Evolutionary conservation across 345 rosid species (phyloP), one percentile per base, ranked within the genome.

Genomic region (Acer campestre): DNA sequence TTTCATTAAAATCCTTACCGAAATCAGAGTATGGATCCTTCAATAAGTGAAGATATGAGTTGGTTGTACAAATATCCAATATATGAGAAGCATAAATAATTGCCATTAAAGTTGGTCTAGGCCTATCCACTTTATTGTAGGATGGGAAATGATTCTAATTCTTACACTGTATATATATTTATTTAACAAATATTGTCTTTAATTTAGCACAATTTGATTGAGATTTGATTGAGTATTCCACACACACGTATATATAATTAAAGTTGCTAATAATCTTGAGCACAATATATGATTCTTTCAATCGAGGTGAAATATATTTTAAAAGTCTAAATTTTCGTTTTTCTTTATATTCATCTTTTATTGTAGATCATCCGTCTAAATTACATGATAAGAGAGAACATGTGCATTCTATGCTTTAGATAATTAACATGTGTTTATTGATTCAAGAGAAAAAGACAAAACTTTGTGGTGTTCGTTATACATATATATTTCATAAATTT

Each of bases 61-160:
- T 25, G 58, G 31, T 44, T 16, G 42, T 16, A 73, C 35, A 14
- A 61, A 61, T 73, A 17, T 31, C 61, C 73, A 16, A 51, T 51
- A 27, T 53, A 8, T 27, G 2, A 25, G 27, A 61, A 58, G 56
- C 68, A 25, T 44, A 61, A 73, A 44, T 44, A 61, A 61, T 73
- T 73, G 70, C 25, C 27, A 48, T 29, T 49, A 29, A 74, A 74
- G 61, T 27, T 44, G 61, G 20, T 62, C 49, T 63, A 74, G 61
- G 20, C 70, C 49, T 63, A 74, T 74, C 77, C 22, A 74, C 18
- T 40, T 74, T 44, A 63, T n/a, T 48, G 70, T 48, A 62, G 69
- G 77, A 48, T 27, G 70, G 13, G 56, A 61, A 63, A 46, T 48
- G 1, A 63, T 27, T 42, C 53, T 17, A 17, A 58, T 44, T 48